Evolutionary conservation across 768 basidiomycete species (phyloP).

Genomic region (Galerina marginata): DNA sequence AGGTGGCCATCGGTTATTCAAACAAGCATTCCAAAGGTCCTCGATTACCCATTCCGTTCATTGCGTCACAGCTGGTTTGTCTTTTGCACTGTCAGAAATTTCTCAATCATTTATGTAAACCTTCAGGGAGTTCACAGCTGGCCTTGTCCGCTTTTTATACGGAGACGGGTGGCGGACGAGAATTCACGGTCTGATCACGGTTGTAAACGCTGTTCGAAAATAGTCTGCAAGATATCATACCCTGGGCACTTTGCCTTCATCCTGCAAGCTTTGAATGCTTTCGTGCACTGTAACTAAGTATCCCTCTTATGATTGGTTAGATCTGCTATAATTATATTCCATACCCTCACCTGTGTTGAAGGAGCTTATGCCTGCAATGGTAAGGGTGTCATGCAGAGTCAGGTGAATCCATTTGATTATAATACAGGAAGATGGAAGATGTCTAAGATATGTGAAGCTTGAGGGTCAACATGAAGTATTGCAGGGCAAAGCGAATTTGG

Average conservation of each 20-base stretch:
- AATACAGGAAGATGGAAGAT: constrained; percentile 9
- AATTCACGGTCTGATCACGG: constrained; percentile 46
- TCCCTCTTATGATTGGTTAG: neutral
- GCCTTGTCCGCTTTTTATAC: constrained; percentile 56
- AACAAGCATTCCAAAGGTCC: constrained; percentile 82
- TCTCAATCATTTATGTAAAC: neutral
- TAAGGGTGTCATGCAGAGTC: constrained; percentile 2
- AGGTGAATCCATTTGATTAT: constrained; percentile 4
- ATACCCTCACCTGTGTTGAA: constrained; percentile 5
- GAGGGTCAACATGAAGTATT: constrained; percentile 4
- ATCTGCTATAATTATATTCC: constrained; percentile 19
- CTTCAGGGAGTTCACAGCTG: constrained; percentile 56
- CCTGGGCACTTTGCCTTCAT: neutral
- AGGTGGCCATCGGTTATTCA: constrained; percentile 83
- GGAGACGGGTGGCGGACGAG: constrained; percentile 56
- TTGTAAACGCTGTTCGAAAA: constrained; percentile 39
- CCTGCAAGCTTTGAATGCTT: neutral
- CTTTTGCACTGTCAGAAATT: neutral
- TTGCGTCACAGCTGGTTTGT: constrained; percentile 76
- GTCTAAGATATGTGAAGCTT: neutral
- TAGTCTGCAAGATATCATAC: constrained; percentile 13
- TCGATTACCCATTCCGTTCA: constrained; percentile 88
- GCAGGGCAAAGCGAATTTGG: constrained; percentile 1
- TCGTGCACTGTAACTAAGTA: constrained; percentile 4
- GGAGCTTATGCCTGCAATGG: neutral